Evolutionary conservation across 73 alveolate genomes (phyloP).

Genomic region (Paramecium octaurelia): DNA sequence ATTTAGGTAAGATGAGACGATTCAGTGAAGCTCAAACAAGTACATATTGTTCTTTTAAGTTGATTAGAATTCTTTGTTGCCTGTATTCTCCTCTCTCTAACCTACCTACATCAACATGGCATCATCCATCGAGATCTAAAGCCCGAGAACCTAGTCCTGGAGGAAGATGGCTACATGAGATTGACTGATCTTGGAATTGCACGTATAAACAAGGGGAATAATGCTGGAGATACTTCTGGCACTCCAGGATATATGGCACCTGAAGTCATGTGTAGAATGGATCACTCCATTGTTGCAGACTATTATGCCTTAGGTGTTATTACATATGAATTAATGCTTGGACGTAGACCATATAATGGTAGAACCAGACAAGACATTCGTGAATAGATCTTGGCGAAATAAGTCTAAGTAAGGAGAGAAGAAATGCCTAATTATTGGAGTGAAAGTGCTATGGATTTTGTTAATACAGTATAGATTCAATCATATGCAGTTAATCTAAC

Average conservation of each 20-base stretch:
- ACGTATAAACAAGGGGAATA: constrained; percentile 78
- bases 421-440: constrained; percentile 95
- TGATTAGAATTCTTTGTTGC: constrained; percentile 81
- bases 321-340: constrained; percentile 76
- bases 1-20: constrained; percentile 62
- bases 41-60: not conserved
- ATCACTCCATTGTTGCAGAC: constrained; percentile 72
- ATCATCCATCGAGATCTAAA: constrained; percentile 96
- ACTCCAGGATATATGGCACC: constrained; percentile 99
- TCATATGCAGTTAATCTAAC: constrained; percentile 46
- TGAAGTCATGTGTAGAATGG: constrained; percentile 83
- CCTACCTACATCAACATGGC: constrained; percentile 87
- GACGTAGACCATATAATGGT: constrained; percentile 95
- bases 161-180: constrained; percentile 84
- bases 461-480: constrained; percentile 65
- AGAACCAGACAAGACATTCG: constrained; percentile 94
- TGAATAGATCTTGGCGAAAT: constrained; percentile 91
- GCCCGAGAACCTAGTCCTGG: constrained; percentile 97
- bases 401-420: constrained; percentile 80
- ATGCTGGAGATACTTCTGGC: constrained; percentile 86
- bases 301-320: constrained; percentile 86
- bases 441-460: constrained; percentile 84
- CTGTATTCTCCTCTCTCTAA: constrained; percentile 87
- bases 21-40: constrained; percentile 70
- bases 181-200: constrained; percentile 98